Percentiles rank a stretch among this genome's conserved stretches.
These are phyloP conservation scores for Dentipellis fragilis DNA, from an alignment of 768 basidiomycete genomes.

Conservation along the genomic window DNA sequence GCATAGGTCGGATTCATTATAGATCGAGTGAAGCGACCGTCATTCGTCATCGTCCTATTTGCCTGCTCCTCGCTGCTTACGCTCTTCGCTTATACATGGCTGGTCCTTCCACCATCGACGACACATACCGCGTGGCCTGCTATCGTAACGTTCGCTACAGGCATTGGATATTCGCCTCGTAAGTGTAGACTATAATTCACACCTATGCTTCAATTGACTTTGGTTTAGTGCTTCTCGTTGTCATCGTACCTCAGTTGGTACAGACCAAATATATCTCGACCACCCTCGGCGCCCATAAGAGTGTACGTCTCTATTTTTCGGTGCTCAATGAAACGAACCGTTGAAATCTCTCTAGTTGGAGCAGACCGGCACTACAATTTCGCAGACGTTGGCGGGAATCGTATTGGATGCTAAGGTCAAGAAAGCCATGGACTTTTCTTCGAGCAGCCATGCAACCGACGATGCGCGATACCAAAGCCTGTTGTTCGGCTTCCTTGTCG, in stretches of 20 bases:
- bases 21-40: slow-evolving; percentile 46
- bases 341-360: slow-evolving; percentile 40
- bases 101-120: slow-evolving; percentile 46
- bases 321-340: neutral
- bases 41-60: slow-evolving; percentile 50
- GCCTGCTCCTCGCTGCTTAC: slow-evolving; percentile 50
- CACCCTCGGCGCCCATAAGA: slow-evolving; percentile 69
- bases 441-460: neutral
- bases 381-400: slow-evolving; percentile 65
- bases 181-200: slow-evolving; percentile 16
- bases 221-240: slow-evolving; percentile 52
- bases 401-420: slow-evolving; percentile 39
- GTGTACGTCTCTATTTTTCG: slow-evolving; percentile 32
- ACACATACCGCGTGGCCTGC: slow-evolving; percentile 54
- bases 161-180: slow-evolving; percentile 69
- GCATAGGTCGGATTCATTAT: slow-evolving; percentile 54
- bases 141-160: slow-evolving; percentile 50
- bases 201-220: neutral
- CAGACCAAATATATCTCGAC: slow-evolving; percentile 66
- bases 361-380: slow-evolving; percentile 62
- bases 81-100: slow-evolving; percentile 54
- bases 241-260: slow-evolving; percentile 67
- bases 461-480: slow-evolving; percentile 37
- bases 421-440: neutral
- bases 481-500: slow-evolving; percentile 42